These are phyloP conservation scores for Fusarium longipes DNA, from an alignment of 2,329 filamentous ascomycete species.

Conservation along the genomic window DNA sequence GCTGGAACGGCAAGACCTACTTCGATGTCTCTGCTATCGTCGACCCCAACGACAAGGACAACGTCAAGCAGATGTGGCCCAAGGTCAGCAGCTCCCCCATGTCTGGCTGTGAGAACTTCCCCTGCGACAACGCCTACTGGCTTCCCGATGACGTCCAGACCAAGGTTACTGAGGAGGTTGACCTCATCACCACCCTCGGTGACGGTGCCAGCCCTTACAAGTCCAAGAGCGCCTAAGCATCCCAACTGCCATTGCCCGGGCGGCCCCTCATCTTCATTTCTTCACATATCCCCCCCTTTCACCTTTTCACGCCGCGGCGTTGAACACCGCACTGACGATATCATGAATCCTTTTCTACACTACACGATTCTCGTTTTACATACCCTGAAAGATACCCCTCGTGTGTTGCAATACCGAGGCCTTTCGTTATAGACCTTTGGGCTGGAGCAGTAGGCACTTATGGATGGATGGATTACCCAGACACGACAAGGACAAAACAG, in stretches of 20 bases:
- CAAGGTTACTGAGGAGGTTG: slow-evolving; percentile 59
- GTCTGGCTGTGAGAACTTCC: slow-evolving; percentile 64
- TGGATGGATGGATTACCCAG: slow-evolving; percentile 38
- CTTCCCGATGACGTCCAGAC: slow-evolving; percentile 66
- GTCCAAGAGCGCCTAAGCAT: slow-evolving; percentile 23
- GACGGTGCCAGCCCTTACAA: slow-evolving; percentile 45
- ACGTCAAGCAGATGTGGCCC: slow-evolving; percentile 67
- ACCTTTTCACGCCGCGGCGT: slow-evolving; percentile 37
- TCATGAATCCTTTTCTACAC: slow-evolving; percentile 39
- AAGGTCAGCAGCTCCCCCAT: slow-evolving; percentile 50
- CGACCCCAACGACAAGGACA: slow-evolving; percentile 60
- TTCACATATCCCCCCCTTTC: slow-evolving; percentile 16
- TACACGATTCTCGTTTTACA: slow-evolving; percentile 40
- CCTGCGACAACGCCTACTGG: slow-evolving; percentile 67
- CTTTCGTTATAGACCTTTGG: slow-evolving; percentile 44
- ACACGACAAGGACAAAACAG: slow-evolving; percentile 30
- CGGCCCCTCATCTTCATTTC: slow-evolving; percentile 27
- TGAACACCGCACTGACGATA: slow-evolving; percentile 46
- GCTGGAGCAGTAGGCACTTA: slow-evolving; percentile 46
- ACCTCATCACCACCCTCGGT: slow-evolving; percentile 65
- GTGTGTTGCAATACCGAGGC: slow-evolving; percentile 40
- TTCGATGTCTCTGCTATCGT: slow-evolving; percentile 71
- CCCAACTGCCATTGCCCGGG: slow-evolving; percentile 23
- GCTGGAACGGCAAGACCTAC: slow-evolving; percentile 62
- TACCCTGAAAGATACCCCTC: slow-evolving; percentile 49